Percentiles rank a stretch among this genome's conserved stretches.
phyloP scores from a whole-genome alignment of 495 filamentous ascomycete species.

The Thozetella sp. region DNA sequence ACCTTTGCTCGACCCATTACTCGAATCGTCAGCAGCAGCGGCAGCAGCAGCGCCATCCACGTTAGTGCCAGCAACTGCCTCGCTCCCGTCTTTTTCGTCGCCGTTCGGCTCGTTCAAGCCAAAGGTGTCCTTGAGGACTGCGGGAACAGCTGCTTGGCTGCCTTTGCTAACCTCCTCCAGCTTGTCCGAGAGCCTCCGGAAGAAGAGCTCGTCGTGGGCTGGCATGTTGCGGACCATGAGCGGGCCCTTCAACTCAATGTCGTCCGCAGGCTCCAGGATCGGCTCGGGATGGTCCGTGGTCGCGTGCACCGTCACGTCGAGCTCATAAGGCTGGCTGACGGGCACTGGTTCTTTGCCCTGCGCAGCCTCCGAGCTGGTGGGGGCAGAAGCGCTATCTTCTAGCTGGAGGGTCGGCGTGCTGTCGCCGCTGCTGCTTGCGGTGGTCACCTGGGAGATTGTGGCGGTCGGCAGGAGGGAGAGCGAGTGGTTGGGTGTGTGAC shows the following conservation, averaged over 20 bases:
- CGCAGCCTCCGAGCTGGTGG: not conserved
- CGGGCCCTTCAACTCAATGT: slow-evolving; percentile 40
- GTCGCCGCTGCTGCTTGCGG: slow-evolving; percentile 37
- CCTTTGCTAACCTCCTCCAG: slow-evolving; percentile 38
- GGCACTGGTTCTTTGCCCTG: slow-evolving; percentile 8
- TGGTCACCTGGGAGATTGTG: slow-evolving; percentile 28
- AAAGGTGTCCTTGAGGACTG: slow-evolving; percentile 30
- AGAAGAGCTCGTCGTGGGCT: slow-evolving; percentile 45
- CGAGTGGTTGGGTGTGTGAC: slow-evolving; percentile 49
- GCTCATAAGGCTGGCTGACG: not conserved
- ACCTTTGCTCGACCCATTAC: slow-evolving; percentile 19
- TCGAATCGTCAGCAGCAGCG: slow-evolving; percentile 7
- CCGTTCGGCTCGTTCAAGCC: not conserved
- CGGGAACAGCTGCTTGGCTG: slow-evolving; percentile 32
- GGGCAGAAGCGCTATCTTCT: slow-evolving; percentile 19
- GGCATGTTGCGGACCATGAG: slow-evolving; percentile 46
- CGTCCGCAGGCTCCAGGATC: slow-evolving; percentile 25
- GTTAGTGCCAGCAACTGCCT: slow-evolving; percentile 11
- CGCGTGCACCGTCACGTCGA: slow-evolving; percentile 3
- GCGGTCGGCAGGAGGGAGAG: slow-evolving; percentile 40
- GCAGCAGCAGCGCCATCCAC: not conserved
- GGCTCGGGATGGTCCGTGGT: slow-evolving; percentile 22
- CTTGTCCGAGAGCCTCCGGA: slow-evolving; percentile 39
- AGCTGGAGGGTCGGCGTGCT: slow-evolving; percentile 32
- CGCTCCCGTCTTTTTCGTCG: slow-evolving; percentile 11